Percentiles rank a stretch among this genome's conserved stretches.
These are phyloP conservation scores for Solanum hybrid DNA, from an alignment of 305 asterid species.

Conservation along the genomic window DNA sequence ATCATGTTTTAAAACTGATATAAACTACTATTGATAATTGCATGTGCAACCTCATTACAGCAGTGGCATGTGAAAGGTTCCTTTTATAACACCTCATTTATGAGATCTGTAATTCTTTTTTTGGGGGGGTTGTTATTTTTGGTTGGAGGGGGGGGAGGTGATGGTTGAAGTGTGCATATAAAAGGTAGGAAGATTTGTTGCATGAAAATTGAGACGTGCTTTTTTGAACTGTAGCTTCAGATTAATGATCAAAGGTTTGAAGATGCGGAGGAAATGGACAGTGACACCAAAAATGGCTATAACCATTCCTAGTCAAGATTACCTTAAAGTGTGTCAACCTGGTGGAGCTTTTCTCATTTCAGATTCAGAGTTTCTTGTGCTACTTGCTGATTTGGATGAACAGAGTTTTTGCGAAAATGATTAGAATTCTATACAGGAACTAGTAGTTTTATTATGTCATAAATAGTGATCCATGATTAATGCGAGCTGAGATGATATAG, in stretches of 20 bases:
- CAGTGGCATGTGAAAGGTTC: neutral
- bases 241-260: slow-evolving; percentile 75
- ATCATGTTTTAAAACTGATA: neutral
- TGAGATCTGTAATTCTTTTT: neutral
- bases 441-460: neutral
- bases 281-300: slow-evolving; percentile 30
- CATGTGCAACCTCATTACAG: neutral
- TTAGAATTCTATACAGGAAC: neutral
- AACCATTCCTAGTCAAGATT: neutral
- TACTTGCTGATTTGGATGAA: neutral
- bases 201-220: neutral
- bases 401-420: neutral
- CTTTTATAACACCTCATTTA: neutral
- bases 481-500: neutral
- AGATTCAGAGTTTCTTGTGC: neutral
- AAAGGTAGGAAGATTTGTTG: neutral
- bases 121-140: neutral
- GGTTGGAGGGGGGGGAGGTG: neutral
- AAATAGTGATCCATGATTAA: neutral
- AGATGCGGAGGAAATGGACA: slow-evolving; percentile 86
- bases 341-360: neutral
- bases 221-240: slow-evolving; percentile 54
- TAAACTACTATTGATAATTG: neutral
- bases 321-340: neutral
- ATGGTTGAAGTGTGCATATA: neutral